These are phyloP conservation scores for Phlyctochytrium planicorne DNA, from an alignment of 192 early-diverging fungal species.

Conservation along the genomic window DNA sequence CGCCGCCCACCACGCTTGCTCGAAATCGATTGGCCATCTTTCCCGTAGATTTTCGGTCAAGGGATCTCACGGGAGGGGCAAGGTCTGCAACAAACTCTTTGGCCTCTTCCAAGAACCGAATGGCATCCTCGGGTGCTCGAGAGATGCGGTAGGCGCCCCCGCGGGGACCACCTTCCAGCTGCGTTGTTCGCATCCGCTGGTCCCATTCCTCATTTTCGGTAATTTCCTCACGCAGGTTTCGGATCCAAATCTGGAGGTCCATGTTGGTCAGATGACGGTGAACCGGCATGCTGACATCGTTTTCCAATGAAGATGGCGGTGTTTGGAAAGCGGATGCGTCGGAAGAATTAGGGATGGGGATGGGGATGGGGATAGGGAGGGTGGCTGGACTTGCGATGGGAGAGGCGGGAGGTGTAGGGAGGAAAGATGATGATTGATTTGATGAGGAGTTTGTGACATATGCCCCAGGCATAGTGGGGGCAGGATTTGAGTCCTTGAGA, in stretches of 20 bases:
- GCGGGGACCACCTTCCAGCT: constrained; percentile 47
- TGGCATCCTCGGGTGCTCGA: constrained; percentile 43
- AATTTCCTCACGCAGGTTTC: constrained; percentile 33
- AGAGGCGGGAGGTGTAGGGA: neutral
- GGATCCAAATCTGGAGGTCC: constrained; percentile 24
- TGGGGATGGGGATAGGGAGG: neutral
- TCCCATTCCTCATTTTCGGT: constrained; percentile 44
- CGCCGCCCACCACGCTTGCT: constrained; percentile 3
- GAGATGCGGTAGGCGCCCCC: constrained; percentile 44
- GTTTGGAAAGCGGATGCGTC: neutral
- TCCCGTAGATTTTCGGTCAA: neutral
- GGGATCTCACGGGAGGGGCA: neutral
- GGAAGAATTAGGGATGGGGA: neutral
- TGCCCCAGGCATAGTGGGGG: neutral
- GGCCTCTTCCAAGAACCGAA: constrained; percentile 40
- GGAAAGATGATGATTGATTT: neutral
- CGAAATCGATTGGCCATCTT: neutral
- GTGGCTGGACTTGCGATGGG: neutral
- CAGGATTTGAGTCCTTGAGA: neutral
- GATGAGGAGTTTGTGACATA: neutral
- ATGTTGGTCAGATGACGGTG: constrained; percentile 5
- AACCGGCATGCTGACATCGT: constrained; percentile 9
- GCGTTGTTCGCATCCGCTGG: constrained; percentile 44
- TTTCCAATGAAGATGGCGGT: too few species aligned
- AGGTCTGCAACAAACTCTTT: constrained; percentile 28